Conservation (phyloP, 371 early-diverging fungal genomes). For the Mortierella sp. region DNA sequence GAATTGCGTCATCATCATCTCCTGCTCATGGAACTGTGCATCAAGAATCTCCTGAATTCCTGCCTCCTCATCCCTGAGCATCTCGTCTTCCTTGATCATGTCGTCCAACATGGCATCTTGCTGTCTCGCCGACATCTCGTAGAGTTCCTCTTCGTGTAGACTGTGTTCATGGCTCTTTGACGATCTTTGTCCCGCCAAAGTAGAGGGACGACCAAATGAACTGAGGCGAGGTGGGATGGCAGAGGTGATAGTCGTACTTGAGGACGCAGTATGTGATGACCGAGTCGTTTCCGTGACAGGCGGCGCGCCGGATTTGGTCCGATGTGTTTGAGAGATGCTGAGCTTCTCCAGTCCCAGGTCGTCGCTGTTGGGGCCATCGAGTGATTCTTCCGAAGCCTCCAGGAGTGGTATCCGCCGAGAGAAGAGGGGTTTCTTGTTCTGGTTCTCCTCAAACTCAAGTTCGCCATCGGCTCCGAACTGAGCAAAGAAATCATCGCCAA, state of each 20-base stretch:
- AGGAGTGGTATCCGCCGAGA: conserved; percentile 38
- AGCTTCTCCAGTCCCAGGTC: conserved; percentile 42
- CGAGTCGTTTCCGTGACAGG: conserved; percentile 14
- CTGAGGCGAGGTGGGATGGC: conserved; percentile 24
- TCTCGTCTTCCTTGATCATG: conserved; percentile 33
- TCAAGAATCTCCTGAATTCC: conserved; percentile 26
- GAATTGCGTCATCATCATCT: conserved; percentile 6
- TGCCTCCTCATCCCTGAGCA: conserved; percentile 29
- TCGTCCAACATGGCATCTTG: conserved; percentile 44
- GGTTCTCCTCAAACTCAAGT: conserved; percentile 18
- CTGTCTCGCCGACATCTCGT: conserved; percentile 54
- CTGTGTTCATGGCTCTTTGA: conserved; percentile 17
- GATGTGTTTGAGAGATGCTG: conserved; percentile 46
- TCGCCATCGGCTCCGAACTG: conserved; percentile 41
- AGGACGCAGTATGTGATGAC: conserved; percentile 33
- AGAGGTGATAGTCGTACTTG: conserved; percentile 47
- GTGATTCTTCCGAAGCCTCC: neutral
- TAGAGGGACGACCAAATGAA: conserved; percentile 13
- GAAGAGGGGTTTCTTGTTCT: conserved; percentile 35
- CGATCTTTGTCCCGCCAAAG: neutral
- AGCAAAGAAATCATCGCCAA: conserved; percentile 50
- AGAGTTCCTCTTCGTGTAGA: conserved; percentile 44
- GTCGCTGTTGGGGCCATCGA: conserved; percentile 15
- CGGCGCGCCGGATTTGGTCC: conserved; percentile 28
- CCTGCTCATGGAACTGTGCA: conserved; percentile 30